Conservation (phyloP, 768 basidiomycete species). For the Cytidiella melzeri region DNA sequence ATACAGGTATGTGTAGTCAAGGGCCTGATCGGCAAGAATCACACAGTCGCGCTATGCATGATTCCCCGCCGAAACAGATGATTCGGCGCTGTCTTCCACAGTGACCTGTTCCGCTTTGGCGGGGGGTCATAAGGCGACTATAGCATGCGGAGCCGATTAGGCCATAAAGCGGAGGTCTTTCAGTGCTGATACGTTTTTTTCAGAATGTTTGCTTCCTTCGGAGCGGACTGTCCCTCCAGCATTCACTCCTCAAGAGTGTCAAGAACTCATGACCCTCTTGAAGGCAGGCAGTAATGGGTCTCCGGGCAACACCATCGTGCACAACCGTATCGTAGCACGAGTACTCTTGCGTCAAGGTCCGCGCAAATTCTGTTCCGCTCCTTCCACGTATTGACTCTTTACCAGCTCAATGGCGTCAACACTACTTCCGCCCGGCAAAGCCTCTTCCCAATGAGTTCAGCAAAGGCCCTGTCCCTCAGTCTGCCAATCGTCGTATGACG, state of each 20-base stretch:
- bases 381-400: neutral
- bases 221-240: conserved; percentile 53
- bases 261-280: conserved; percentile 62
- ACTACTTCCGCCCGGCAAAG: conserved; percentile 62
- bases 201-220: conserved; percentile 66
- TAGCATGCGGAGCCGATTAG: too few species aligned
- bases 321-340: conserved; percentile 61
- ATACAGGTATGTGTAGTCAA: conserved; percentile 46
- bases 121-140: too few species aligned
- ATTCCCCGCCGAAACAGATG: too few species aligned
- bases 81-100: too few species aligned
- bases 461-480: conserved; percentile 15
- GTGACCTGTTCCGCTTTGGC: too few species aligned
- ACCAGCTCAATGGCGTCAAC: conserved; percentile 64
- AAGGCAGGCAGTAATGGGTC: conserved; percentile 36
- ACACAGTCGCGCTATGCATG: too few species aligned
- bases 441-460: conserved; percentile 52
- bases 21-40: neutral
- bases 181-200: neutral
- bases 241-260: conserved; percentile 72
- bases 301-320: conserved; percentile 41
- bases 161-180: too few species aligned
- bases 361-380: conserved; percentile 20
- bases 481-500: conserved; percentile 27
- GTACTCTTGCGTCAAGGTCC: conserved; percentile 63